Evolutionary conservation across 805 yeast genomes (phyloP).

Genomic region (Grigorovia transvaalensis): DNA sequence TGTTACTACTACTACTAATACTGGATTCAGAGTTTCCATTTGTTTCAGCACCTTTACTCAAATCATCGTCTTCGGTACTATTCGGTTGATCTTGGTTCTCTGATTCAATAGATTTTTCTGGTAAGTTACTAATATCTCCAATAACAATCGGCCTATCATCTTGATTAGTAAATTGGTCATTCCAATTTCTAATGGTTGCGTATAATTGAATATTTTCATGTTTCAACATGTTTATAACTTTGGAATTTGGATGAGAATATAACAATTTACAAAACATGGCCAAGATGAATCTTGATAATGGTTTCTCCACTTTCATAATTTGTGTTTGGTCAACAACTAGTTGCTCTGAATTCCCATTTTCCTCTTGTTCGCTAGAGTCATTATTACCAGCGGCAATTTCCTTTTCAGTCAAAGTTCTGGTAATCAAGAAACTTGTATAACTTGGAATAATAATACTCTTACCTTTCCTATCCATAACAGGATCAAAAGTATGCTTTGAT

Average conservation of each 20-base stretch:
- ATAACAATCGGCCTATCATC: not conserved
- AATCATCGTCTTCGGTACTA: too few species aligned
- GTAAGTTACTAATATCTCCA: not conserved
- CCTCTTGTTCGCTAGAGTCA: not conserved
- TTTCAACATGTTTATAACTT: not conserved
- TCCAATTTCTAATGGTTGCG: not conserved
- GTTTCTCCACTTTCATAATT: slow-evolving; percentile 66
- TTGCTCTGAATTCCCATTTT: slow-evolving; percentile 27
- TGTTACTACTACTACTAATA: too few species aligned
- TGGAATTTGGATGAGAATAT: not conserved
- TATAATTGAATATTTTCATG: not conserved
- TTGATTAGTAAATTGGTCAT: not conserved
- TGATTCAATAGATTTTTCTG: not conserved
- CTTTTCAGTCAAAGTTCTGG: slow-evolving; percentile 30
- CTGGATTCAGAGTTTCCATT: not conserved
- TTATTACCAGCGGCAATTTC: not conserved
- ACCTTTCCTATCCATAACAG: slow-evolving; percentile 24
- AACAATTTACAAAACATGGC: slow-evolving; percentile 51
- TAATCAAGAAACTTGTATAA: slow-evolving; percentile 59
- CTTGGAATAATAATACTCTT: slow-evolving; percentile 37
- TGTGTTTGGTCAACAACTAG: slow-evolving; percentile 62
- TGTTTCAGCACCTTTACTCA: not conserved
- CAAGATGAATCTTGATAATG: slow-evolving; percentile 80
- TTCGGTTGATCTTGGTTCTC: not conserved
- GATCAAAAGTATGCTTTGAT: slow-evolving; percentile 38